Evolutionary conservation across 768 basidiomycete genomes (phyloP).

Genomic region (Boletus rubescentipes): DNA sequence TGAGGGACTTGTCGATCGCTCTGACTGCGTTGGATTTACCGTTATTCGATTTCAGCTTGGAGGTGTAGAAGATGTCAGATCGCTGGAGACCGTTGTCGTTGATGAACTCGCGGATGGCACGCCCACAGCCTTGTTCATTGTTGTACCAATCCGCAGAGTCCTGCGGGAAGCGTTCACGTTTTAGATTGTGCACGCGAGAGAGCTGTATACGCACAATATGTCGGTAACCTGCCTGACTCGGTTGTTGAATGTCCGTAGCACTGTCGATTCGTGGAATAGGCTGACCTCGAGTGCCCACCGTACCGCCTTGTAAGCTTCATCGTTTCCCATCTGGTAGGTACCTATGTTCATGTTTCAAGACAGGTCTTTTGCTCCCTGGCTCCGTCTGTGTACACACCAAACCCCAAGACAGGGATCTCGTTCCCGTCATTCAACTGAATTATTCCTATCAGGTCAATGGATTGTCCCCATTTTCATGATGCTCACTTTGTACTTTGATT

Average conservation of each 20-base stretch:
- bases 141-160: constrained; percentile 7
- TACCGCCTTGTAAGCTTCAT: constrained; percentile 4
- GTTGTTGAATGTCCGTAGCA: neutral
- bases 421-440: constrained; percentile 3
- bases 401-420: constrained; percentile 8
- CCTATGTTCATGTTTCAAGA: neutral
- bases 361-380: neutral
- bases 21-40: constrained; percentile 45
- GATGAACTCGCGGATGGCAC: constrained; percentile 59
- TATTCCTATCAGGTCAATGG: neutral
- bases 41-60: constrained; percentile 61
- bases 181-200: neutral
- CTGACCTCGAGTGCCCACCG: constrained; percentile 10
- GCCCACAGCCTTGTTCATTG: constrained; percentile 65
- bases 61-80: constrained; percentile 64
- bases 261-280: neutral
- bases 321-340: constrained; percentile 6
- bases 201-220: constrained; percentile 7
- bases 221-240: constrained; percentile 5
- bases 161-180: neutral
- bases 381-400: constrained; percentile 7
- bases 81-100: constrained; percentile 38
- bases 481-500: constrained; percentile 11
- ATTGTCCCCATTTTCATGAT: neutral
- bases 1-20: constrained; percentile 52